These are phyloP conservation scores for Lyophyllum semitale DNA, from an alignment of 768 basidiomycete species.

Conservation along the genomic window DNA sequence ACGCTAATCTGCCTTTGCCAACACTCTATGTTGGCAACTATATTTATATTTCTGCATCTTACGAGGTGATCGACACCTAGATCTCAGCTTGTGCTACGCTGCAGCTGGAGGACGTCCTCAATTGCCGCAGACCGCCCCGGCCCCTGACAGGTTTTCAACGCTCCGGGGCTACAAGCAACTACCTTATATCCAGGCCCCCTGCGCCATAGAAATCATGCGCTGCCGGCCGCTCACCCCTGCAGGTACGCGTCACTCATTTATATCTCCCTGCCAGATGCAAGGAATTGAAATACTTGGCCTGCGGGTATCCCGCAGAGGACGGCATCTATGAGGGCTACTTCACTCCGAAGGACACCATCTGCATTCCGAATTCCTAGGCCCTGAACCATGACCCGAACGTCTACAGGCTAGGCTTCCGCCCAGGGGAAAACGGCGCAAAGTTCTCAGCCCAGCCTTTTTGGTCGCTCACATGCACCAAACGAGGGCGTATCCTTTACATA, in stretches of 20 bases:
- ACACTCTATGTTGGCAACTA: too few species aligned
- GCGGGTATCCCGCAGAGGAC: background rate
- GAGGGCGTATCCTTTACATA: background rate
- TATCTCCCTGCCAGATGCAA: too few species aligned
- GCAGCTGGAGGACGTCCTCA: too few species aligned
- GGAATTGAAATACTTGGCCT: too few species aligned
- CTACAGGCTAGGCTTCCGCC: constrained; percentile 25
- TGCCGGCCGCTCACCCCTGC: constrained; percentile 16
- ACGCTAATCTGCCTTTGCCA: too few species aligned
- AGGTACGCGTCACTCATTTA: background rate
- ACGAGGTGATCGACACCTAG: too few species aligned
- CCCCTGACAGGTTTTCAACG: constrained; percentile 21
- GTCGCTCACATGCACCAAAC: constrained; percentile 10
- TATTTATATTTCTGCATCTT: too few species aligned
- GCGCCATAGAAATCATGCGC: constrained; percentile 21
- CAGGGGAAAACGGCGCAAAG: constrained; percentile 16
- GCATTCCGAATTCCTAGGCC: constrained; percentile 3
- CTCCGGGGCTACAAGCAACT: constrained; percentile 15
- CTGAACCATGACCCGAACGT: constrained; percentile 21
- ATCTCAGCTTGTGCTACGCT: too few species aligned
- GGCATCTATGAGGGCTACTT: constrained; percentile 1
- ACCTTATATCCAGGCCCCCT: constrained; percentile 15
- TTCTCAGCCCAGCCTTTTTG: constrained; percentile 11
- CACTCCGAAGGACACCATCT: constrained; percentile 1
- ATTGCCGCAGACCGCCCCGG: constrained; percentile 28